Evolutionary conservation across 2,329 filamentous ascomycete species (phyloP).

Genomic region (Colletotrichum sp.): DNA sequence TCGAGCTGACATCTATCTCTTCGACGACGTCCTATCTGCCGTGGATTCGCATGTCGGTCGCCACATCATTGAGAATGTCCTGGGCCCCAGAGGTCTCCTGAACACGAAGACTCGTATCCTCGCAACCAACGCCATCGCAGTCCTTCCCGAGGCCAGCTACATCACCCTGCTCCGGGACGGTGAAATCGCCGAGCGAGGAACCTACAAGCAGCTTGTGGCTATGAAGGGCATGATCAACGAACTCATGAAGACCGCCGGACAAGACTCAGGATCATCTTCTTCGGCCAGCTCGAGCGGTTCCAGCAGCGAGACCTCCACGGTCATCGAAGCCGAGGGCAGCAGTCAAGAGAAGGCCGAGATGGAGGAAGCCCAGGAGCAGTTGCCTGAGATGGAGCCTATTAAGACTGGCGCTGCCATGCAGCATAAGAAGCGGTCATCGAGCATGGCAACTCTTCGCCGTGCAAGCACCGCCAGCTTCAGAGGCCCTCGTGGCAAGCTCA

Average conservation of each 20-base stretch:
- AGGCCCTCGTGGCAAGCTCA: slow-evolving; percentile 82
- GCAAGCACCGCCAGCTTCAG: slow-evolving; percentile 92
- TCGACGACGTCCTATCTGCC: slow-evolving; percentile 93
- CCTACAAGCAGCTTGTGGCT: slow-evolving; percentile 87
- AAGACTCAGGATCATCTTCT: slow-evolving; percentile 42
- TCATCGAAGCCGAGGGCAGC: slow-evolving; percentile 54
- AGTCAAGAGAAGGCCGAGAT: slow-evolving; percentile 68
- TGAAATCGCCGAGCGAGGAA: slow-evolving; percentile 84
- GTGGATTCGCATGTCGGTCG: slow-evolving; percentile 98
- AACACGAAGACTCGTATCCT: slow-evolving; percentile 87
- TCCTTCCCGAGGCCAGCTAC: slow-evolving; percentile 87
- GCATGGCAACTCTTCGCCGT: slow-evolving; percentile 81
- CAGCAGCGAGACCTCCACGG: slow-evolving; percentile 61
- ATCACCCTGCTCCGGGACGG: slow-evolving; percentile 86
- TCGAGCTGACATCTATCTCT: slow-evolving; percentile 91
- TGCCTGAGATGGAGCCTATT: slow-evolving; percentile 80
- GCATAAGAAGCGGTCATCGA: slow-evolving; percentile 67
- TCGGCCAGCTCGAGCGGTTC: slow-evolving; percentile 52
- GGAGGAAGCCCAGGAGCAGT: slow-evolving; percentile 78
- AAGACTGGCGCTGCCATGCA: slow-evolving; percentile 54
- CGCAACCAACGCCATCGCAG: slow-evolving; percentile 93
- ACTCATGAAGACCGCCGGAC: slow-evolving; percentile 77
- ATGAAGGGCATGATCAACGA: slow-evolving; percentile 92
- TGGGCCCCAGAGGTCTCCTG: slow-evolving; percentile 84
- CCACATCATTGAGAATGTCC: slow-evolving; percentile 92